Conservation (phyloP, 2,329 filamentous ascomycete genomes). For the Aspergillus glaucus region DNA sequence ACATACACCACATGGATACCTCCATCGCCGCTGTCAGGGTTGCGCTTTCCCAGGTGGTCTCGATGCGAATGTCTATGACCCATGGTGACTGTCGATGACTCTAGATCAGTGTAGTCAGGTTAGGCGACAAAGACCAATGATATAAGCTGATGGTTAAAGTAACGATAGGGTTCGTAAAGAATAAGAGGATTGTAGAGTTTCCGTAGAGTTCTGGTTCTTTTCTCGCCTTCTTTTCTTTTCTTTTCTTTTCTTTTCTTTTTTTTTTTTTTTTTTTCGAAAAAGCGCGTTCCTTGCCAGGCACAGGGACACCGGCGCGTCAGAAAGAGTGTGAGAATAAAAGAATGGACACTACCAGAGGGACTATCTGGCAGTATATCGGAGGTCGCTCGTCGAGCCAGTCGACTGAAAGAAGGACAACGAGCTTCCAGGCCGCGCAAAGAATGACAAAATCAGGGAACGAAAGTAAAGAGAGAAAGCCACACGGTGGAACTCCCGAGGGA, state of each 20-base stretch:
- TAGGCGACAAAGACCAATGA: background rate
- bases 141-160: background rate
- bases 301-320: conserved; percentile 15
- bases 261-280: background rate
- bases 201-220: background rate
- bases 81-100: background rate
- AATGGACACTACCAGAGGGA: conserved; percentile 10
- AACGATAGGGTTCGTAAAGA: background rate
- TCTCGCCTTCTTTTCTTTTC: too few species aligned
- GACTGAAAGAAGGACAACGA: conserved; percentile 32
- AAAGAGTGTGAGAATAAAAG: conserved; percentile 13
- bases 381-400: background rate
- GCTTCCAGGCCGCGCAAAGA: conserved; percentile 23
- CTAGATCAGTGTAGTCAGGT: background rate
- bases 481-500: conserved; percentile 6
- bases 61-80: background rate
- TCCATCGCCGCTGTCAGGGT: background rate
- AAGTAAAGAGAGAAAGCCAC: conserved; percentile 5
- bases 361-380: conserved; percentile 16
- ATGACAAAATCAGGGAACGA: conserved; percentile 8
- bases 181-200: too few species aligned
- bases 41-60: conserved; percentile 6
- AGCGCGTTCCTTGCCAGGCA: background rate
- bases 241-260: too few species aligned
- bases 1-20: conserved; percentile 42